Base-by-base conservation (phyloP, 2,329 filamentous ascomycete genomes). In the Ceratocystis diversiconidia region DNA sequence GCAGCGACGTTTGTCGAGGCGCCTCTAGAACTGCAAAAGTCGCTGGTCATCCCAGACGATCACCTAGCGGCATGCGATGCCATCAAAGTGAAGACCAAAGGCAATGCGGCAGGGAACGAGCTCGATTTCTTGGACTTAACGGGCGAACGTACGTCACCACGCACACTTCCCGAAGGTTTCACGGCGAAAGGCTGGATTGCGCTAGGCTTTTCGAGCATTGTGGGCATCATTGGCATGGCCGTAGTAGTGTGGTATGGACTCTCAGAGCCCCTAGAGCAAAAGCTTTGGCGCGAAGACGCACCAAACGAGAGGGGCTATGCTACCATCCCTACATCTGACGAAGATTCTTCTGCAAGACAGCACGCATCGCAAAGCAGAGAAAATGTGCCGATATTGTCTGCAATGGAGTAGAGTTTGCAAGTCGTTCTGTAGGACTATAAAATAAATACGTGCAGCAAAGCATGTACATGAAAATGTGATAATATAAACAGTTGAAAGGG, bases 41-140 rank as follows among this genome's bases (percentile, higher is more conserved):
- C 74, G 0, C 70, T 87, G 44, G 76, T 74, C 0, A 81, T 95
- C 22, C 88, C 89, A 0, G 70, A 78, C 15, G 74, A 82, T 64
- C 83, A 85, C 68, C 73, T 79, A 52, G 80, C 82, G 5, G 81
- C 76, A 2, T 92, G 89, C 72, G 75, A 75, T 4, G 80, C 77
- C 0, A 77, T 73, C 0, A 75, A 76, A 5, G 73, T 83, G 0
- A 78, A 82, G 0, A 80, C 76, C 0, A 71, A 71, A 2, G 90
- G 90, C 3, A 94, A 94, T 70, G 90, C 89, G 0, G 90, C 88
- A 0, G 90, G 80, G 0, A 90, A 91, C 71, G 85, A 82, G 0
- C 73, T 74, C 0, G 75, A 92, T 69, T 75, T 83, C 7, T 75
- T 89, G 0, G 82, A 94, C 68, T 75, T 90, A 1, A 75, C 73